Evolutionary conservation across 2,329 filamentous ascomycete species (phyloP).

Genomic region (Colletotrichum scovillei): DNA sequence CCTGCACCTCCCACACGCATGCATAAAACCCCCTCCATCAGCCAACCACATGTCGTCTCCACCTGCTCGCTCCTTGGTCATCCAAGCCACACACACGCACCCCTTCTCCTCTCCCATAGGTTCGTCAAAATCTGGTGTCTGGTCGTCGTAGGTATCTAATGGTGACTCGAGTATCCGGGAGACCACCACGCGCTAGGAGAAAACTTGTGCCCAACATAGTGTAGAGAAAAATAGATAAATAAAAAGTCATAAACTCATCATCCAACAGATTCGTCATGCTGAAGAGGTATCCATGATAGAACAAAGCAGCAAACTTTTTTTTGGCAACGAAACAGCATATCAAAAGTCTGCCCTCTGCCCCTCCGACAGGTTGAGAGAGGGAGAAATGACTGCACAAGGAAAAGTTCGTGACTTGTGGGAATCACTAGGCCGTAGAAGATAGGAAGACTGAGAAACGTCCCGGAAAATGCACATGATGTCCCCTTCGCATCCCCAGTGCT

Average conservation of each 20-base stretch:
- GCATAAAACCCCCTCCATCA: background rate
- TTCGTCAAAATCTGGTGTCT: conserved; percentile 6
- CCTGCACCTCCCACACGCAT: background rate
- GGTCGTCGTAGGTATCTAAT: conserved; percentile 14
- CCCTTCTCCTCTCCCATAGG: background rate
- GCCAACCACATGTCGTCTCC: background rate
- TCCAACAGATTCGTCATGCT: conserved; percentile 36
- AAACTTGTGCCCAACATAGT: conserved; percentile 10
- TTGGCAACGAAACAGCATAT: conserved; percentile 28
- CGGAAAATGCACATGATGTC: conserved; percentile 27
- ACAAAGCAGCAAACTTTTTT: conserved; percentile 36
- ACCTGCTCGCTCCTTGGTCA: background rate
- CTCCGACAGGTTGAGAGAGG: conserved; percentile 21
- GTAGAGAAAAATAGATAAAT: background rate
- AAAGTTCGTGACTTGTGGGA: conserved; percentile 33
- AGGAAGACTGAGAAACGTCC: conserved; percentile 24
- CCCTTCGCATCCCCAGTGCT: conserved; percentile 32
- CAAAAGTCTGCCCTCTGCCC: conserved; percentile 31
- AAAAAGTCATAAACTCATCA: conserved; percentile 34
- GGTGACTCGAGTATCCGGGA: conserved; percentile 4
- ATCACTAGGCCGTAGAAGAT: conserved; percentile 36
- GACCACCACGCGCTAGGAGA: conserved; percentile 5
- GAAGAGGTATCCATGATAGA: conserved; percentile 38
- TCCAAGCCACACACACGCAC: background rate
- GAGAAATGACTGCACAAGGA: conserved; percentile 34